These are phyloP conservation scores for Canavalia gladiata DNA, from an alignment of 306 rosid species.

Conservation along the genomic window DNA sequence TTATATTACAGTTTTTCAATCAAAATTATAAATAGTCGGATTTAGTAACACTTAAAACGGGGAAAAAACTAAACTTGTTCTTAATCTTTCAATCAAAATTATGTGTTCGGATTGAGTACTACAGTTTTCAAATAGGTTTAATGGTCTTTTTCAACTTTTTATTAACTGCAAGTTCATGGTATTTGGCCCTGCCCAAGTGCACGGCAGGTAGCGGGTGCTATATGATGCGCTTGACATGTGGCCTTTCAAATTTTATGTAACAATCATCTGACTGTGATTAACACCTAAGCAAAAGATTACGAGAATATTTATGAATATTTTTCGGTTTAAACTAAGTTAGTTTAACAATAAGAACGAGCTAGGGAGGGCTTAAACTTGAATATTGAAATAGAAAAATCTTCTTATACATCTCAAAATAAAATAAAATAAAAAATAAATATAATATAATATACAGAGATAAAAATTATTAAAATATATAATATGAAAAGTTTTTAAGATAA, in stretches of 20 bases:
- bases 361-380: background rate
- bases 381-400: slow-evolving; percentile 33
- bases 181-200: slow-evolving; percentile 29
- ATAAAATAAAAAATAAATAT: too few species aligned
- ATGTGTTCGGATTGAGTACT: background rate
- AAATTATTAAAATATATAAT: too few species aligned
- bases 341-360: slow-evolving; percentile 34
- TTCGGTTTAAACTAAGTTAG: slow-evolving; percentile 31
- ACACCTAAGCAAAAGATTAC: slow-evolving; percentile 17
- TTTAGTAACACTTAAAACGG: too few species aligned
- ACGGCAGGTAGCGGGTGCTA: slow-evolving; percentile 14
- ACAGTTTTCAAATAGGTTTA: slow-evolving; percentile 41
- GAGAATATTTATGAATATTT: slow-evolving; percentile 7
- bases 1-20: too few species aligned
- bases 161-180: slow-evolving; percentile 15
- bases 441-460: too few species aligned
- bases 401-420: too few species aligned
- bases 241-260: background rate
- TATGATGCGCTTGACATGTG: background rate
- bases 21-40: too few species aligned
- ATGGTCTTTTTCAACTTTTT: slow-evolving; percentile 39
- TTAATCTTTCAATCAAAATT: background rate
- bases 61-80: too few species aligned
- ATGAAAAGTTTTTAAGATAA: background rate
- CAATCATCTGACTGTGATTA: slow-evolving; percentile 14